phyloP scores from a whole-genome alignment of 208 protist species.

The Crithidia brevicula region DNA sequence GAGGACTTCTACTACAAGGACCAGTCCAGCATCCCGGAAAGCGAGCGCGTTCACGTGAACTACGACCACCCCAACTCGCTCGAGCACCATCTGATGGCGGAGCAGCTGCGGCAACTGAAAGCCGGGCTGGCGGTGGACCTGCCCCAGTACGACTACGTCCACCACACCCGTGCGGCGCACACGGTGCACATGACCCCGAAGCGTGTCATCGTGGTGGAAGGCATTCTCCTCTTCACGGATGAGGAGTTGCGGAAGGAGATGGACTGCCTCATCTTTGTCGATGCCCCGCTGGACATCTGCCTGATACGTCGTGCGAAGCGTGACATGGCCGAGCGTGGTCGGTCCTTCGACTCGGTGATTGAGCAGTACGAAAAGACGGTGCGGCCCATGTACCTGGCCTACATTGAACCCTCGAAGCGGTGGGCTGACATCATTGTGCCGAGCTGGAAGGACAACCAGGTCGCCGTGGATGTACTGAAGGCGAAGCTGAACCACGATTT shows the following conservation, averaged over 20 bases:
- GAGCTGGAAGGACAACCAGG: constrained; percentile 80
- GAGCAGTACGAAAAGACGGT: constrained; percentile 91
- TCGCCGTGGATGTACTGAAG: constrained; percentile 77
- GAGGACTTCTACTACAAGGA: constrained; percentile 90
- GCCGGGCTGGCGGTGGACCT: constrained; percentile 66
- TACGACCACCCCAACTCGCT: constrained; percentile 82
- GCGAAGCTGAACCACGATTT: constrained; percentile 32
- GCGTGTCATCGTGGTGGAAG: constrained; percentile 92
- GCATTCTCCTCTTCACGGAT: constrained; percentile 87
- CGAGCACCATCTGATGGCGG: constrained; percentile 69
- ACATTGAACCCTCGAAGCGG: constrained; percentile 72
- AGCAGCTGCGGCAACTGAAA: constrained; percentile 63
- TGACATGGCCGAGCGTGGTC: constrained; percentile 85
- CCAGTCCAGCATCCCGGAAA: constrained; percentile 30
- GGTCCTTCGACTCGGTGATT: constrained; percentile 76
- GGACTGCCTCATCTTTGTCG: constrained; percentile 91
- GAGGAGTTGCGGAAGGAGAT: constrained; percentile 59
- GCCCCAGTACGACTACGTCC: constrained; percentile 93
- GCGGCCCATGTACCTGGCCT: constrained; percentile 85
- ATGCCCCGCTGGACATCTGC: constrained; percentile 89
- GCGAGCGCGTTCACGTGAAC: constrained; percentile 32
- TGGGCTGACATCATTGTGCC: constrained; percentile 91
- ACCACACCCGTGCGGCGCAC: constrained; percentile 54
- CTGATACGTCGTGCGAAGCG: constrained; percentile 74
- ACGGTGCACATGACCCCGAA: constrained; percentile 57